Conservation (phyloP, 2,329 filamentous ascomycete species). For the Fusarium irregulare region DNA sequence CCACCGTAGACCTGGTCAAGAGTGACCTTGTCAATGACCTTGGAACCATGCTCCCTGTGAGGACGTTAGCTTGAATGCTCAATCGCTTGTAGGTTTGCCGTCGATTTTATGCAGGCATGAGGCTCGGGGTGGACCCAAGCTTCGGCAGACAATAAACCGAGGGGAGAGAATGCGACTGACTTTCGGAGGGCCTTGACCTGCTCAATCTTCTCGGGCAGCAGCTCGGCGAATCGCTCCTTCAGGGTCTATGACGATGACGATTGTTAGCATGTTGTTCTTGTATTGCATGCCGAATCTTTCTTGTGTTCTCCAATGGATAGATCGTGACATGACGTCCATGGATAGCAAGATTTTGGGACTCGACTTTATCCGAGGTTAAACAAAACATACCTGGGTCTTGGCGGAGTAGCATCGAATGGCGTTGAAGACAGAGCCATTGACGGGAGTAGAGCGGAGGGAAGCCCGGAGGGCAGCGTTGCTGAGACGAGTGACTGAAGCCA, state of each 20-base stretch:
- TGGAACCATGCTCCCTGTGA: conserved; percentile 88
- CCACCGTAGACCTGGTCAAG: conserved; percentile 99
- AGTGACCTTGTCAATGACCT: conserved; percentile 96
- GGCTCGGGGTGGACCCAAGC: conserved; percentile 22
- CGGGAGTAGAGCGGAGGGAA: conserved; percentile 73
- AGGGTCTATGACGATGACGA: conserved; percentile 71
- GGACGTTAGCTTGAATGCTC: conserved; percentile 35
- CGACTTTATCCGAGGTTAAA: conserved; percentile 22
- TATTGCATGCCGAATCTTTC: neutral
- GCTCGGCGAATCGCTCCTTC: conserved; percentile 98
- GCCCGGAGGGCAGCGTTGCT: conserved; percentile 85
- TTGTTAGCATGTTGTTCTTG: conserved; percentile 10
- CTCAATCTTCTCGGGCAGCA: conserved; percentile 95
- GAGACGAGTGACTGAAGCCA: conserved; percentile 87
- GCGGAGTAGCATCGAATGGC: conserved; percentile 91
- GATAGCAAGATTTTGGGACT: conserved; percentile 13
- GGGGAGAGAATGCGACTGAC: conserved; percentile 64
- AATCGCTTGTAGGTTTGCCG: conserved; percentile 15
- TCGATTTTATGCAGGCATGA: conserved; percentile 10
- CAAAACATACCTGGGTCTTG: conserved; percentile 85
- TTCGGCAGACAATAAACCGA: conserved; percentile 31
- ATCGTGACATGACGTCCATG: conserved; percentile 7
- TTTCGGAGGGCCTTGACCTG: conserved; percentile 99
- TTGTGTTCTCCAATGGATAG: conserved; percentile 1
- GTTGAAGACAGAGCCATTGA: conserved; percentile 81